Evolutionary conservation across 805 yeast genomes (phyloP).

Genomic region (Barnettozyma sp.): DNA sequence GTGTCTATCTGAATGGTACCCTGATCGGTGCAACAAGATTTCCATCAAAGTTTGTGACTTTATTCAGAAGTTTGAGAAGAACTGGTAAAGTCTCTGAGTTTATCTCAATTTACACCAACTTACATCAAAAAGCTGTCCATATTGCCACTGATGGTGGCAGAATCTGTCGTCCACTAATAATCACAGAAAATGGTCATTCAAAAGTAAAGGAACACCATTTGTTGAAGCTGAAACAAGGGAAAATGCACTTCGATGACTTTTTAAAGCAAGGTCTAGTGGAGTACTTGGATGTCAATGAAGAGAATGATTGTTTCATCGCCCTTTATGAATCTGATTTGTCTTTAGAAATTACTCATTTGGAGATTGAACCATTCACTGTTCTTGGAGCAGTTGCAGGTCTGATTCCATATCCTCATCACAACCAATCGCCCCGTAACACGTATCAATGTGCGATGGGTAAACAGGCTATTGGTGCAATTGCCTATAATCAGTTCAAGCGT

Average conservation of each 20-base stretch:
- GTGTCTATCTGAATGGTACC: constrained; percentile 91
- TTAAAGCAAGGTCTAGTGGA: constrained; percentile 82
- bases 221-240: constrained; percentile 52
- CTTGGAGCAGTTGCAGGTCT: constrained; percentile 90
- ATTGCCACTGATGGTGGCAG: constrained; percentile 99
- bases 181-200: constrained; percentile 67
- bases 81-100: constrained; percentile 82
- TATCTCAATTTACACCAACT: constrained; percentile 82
- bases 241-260: constrained; percentile 87
- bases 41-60: constrained; percentile 73
- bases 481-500: constrained; percentile 91
- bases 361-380: constrained; percentile 91
- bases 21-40: constrained; percentile 82
- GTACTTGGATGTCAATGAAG: constrained; percentile 94
- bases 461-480: constrained; percentile 99
- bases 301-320: constrained; percentile 90
- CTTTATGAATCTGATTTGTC: constrained; percentile 66
- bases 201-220: constrained; percentile 71
- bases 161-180: constrained; percentile 92
- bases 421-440: too few species aligned
- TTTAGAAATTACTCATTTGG: constrained; percentile 72
- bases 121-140: constrained; percentile 89
- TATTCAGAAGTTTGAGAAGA: constrained; percentile 77
- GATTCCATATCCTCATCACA: constrained; percentile 89
- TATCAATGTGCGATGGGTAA: too few species aligned